These are phyloP conservation scores for Argentina anserina DNA, from an alignment of 306 rosid genomes.

Conservation along the genomic window DNA sequence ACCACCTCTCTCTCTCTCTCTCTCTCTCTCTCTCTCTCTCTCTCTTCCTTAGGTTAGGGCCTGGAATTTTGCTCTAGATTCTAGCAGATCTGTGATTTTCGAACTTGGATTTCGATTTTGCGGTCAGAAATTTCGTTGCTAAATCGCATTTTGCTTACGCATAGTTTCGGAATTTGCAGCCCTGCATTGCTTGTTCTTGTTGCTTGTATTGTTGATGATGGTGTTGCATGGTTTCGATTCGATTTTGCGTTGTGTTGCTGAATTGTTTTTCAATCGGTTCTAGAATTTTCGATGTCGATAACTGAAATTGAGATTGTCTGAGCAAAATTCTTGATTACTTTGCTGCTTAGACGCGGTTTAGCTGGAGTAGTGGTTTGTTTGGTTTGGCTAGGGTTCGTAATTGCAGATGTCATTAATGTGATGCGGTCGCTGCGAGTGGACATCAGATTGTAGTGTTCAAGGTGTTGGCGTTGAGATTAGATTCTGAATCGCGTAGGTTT, in stretches of 20 bases:
- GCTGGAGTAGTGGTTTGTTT: background rate
- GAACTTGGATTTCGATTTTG: background rate
- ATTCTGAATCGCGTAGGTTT: background rate
- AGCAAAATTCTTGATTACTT: no score
- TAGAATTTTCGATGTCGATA: background rate
- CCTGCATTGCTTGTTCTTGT: background rate
- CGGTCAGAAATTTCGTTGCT: background rate
- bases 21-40: background rate
- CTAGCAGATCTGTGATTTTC: background rate
- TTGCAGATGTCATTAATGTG: no score
- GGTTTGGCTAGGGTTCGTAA: background rate
- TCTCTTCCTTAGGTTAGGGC: background rate
- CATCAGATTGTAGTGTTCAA: background rate
- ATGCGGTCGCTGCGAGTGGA: background rate
- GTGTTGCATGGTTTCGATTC: background rate
- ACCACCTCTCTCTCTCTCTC: no score
- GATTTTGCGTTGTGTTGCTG: background rate
- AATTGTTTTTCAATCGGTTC: background rate
- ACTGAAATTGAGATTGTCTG: background rate
- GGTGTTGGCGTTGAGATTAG: background rate
- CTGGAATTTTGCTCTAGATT: background rate
- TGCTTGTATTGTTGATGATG: background rate
- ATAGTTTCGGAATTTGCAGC: background rate
- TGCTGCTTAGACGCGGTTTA: background rate
- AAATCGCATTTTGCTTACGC: background rate